phyloP scores from a whole-genome alignment of 192 early-diverging fungal genomes.

The Coemansia guatemalensis region DNA sequence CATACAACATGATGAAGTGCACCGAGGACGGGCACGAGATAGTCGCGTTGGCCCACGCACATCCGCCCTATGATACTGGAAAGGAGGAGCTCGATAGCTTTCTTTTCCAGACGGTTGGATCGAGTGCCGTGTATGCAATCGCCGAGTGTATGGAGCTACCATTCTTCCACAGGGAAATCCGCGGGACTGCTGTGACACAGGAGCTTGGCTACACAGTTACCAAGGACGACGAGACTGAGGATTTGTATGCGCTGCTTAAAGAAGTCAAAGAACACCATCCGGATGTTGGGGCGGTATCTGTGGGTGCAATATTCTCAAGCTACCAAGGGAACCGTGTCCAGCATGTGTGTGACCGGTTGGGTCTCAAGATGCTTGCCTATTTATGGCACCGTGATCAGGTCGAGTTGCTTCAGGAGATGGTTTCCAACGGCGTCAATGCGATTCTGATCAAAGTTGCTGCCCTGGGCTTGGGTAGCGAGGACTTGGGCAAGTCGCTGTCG shows the following conservation, averaged over 20 bases:
- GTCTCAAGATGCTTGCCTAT: conserved; percentile 78
- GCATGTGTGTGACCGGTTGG: conserved; percentile 88
- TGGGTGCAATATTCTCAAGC: conserved; percentile 94
- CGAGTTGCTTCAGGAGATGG: conserved; percentile 85
- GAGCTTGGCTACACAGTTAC: conserved; percentile 67
- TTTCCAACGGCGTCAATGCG: conserved; percentile 70
- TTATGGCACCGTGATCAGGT: conserved; percentile 89
- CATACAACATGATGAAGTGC: conserved; percentile 95
- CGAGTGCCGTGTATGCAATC: conserved; percentile 81
- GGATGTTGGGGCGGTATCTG: conserved; percentile 81
- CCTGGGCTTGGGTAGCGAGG: conserved; percentile 64
- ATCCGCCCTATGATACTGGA: conserved; percentile 61
- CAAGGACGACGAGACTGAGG: conserved; percentile 90
- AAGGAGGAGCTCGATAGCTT: conserved; percentile 93
- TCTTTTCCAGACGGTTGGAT: conserved; percentile 98
- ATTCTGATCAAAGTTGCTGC: conserved; percentile 94
- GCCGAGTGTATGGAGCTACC: conserved; percentile 85
- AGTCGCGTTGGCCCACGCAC: conserved; percentile 89
- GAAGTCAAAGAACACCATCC: conserved; percentile 71
- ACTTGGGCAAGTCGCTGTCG: conserved; percentile 72
- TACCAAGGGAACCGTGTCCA: conserved; percentile 98
- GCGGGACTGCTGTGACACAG: conserved; percentile 65
- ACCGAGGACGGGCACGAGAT: conserved; percentile 91
- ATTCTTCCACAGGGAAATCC: conserved; percentile 74
- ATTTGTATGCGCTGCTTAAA: conserved; percentile 73